Conservation (phyloP, 2,329 filamentous ascomycete species). For the Neodidymelliopsis sp. region DNA sequence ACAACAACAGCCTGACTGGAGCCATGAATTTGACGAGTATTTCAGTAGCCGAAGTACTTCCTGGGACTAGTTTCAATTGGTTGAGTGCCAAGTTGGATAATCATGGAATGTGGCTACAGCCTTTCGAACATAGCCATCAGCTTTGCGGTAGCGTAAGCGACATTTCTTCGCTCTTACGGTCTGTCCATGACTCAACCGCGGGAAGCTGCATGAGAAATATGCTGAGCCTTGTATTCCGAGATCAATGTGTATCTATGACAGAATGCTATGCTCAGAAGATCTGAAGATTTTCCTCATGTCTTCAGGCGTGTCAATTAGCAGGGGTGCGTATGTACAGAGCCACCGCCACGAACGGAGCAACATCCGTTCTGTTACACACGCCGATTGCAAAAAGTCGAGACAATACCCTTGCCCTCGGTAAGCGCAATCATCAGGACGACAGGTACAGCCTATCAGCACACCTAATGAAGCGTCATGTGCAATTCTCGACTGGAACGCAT, state of each 20-base stretch:
- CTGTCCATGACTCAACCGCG: no score
- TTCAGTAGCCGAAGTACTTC: not conserved
- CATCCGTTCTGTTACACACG: not conserved
- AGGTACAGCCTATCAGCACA: not conserved
- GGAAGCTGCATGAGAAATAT: no score
- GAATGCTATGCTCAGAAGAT: not conserved
- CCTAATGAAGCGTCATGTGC: not conserved
- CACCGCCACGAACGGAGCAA: slow-evolving; percentile 1
- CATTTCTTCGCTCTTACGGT: no score
- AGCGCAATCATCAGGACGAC: not conserved
- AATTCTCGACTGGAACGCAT: not conserved
- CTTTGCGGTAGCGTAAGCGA: no score
- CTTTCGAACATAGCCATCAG: no score
- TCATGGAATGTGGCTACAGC: no score
- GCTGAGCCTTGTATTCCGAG: no score
- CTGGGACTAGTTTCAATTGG: not conserved
- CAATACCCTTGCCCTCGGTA: not conserved
- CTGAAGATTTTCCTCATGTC: not conserved
- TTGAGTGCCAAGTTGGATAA: no score
- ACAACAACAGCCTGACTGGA: not conserved
- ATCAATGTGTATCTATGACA: no score
- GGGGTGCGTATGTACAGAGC: slow-evolving; percentile 1
- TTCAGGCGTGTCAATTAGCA: not conserved
- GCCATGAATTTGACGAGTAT: not conserved
- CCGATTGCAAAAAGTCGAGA: not conserved